These are phyloP conservation scores for Aurantiochytrium sp. DNA, from an alignment of 108 stramenopile genomes.

Conservation along the genomic window DNA sequence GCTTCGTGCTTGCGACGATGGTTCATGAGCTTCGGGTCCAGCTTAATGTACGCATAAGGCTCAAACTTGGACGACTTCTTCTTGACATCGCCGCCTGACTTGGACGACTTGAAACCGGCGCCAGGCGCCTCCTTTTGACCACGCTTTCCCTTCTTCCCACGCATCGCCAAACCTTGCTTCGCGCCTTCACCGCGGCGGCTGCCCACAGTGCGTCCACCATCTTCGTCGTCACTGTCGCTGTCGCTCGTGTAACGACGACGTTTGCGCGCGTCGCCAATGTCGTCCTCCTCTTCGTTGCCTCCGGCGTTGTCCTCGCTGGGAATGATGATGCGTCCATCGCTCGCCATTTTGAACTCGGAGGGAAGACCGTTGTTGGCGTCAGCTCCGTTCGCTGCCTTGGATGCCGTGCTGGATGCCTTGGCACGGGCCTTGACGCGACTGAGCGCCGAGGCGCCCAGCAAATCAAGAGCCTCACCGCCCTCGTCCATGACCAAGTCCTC, in stretches of 20 bases:
- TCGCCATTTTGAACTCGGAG: not conserved
- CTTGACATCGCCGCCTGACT: conserved; percentile 44
- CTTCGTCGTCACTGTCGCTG: not conserved
- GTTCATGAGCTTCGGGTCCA: conserved; percentile 36
- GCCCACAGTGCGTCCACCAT: not conserved
- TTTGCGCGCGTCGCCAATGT: not conserved
- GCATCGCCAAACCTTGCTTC: not conserved
- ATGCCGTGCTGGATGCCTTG: not conserved
- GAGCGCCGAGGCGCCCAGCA: not conserved
- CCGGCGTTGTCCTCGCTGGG: not conserved
- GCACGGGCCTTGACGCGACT: not conserved
- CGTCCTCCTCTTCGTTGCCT: not conserved
- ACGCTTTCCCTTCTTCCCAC: not conserved
- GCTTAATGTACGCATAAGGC: conserved; percentile 45
- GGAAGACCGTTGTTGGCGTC: not conserved
- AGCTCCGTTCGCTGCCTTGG: not conserved
- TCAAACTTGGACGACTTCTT: conserved; percentile 41
- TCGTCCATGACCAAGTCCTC: conserved; percentile 12
- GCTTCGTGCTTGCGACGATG: not conserved
- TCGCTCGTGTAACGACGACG: not conserved
- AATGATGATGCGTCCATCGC: not conserved
- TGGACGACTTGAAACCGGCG: conserved; percentile 34
- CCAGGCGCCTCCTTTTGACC: conserved; percentile 15
- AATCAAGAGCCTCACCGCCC: not conserved
- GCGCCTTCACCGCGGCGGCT: not conserved